Evolutionary conservation across 2,329 filamentous ascomycete species (phyloP), one percentile per base, ranked within the genome.

Genomic region (Penicillium sp.): DNA sequence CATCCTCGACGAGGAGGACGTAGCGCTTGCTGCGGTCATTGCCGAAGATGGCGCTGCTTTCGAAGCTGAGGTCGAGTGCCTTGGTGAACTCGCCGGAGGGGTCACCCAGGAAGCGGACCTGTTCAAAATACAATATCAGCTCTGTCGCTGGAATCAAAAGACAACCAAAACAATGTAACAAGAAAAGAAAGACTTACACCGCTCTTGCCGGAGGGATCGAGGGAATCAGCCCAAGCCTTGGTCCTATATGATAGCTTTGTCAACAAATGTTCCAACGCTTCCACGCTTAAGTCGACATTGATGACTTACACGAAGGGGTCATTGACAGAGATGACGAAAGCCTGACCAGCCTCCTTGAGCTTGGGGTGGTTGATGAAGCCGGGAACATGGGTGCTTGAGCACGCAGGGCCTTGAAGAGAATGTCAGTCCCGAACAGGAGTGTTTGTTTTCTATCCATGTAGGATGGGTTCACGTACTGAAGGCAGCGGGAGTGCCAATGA

Each of bases 311-410:
- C 92, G 73, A 97, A 97, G 20, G 92, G 85, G 73, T 97, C 93
- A 72, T 97, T 97, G 71, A 97, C 92, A 16, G 89, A 87, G 55
- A 97, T 86, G 39, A 97, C 90, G 69, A 95, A 96, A 44, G 96
- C 89, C 68, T 89, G 82, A 47, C 92, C 92, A 31, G 89, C 90
- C 58, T 87, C 81, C 78, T 89, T 89, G 66, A 95, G 82, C 72
- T 87, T 85, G 53, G 87, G 82, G 71, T 90, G 89, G 70, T 85
- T 86, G 74, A 97, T 88, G 78, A 92, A 97, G 53, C 89, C 89
- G 1, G 93, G 93, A 44, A 97, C 81, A 72, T 97, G 93, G 47
- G 78, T 80, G 62, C 83, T 81, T 18, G 84, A 86, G 78, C 86
- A 89, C 11, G 81, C 77, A 38, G 86, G 85, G 67, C 80, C 81